phyloP scores from a whole-genome alignment of 495 filamentous ascomycete species.

The Oidiodendron maius region DNA sequence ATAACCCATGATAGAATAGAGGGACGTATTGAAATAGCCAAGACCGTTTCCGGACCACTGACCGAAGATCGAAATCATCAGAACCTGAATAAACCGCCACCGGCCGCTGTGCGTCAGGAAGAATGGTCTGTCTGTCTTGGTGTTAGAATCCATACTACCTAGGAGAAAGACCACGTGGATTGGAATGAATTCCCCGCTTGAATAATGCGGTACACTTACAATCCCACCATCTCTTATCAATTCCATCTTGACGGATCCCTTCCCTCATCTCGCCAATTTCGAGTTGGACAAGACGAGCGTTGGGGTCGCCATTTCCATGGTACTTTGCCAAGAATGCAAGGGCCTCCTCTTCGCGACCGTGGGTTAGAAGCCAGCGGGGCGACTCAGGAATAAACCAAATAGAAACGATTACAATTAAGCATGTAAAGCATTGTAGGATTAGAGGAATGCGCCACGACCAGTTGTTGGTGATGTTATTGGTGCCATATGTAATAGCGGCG shows the following conservation, averaged over 20 bases:
- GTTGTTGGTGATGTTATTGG: conserved; percentile 34
- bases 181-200: too few relatives aligned
- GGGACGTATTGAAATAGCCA: too few relatives aligned
- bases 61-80: too few relatives aligned
- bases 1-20: too few relatives aligned
- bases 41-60: too few relatives aligned
- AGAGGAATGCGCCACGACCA: conserved; percentile 40
- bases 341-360: conserved; percentile 40
- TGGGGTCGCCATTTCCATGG: conserved; percentile 51
- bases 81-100: too few relatives aligned
- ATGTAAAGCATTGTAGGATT: conserved; percentile 38
- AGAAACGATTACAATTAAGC: conserved; percentile 20
- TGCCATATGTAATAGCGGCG: conserved; percentile 36
- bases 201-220: too few relatives aligned
- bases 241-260: conserved; percentile 45
- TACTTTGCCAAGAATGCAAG: conserved; percentile 49
- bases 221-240: conserved; percentile 48
- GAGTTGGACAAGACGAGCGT: conserved; percentile 48
- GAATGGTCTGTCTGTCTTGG: too few relatives aligned
- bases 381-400: conserved; percentile 43
- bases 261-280: conserved; percentile 56
- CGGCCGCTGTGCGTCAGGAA: too few relatives aligned
- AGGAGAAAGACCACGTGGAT: too few relatives aligned
- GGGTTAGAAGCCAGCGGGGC: conserved; percentile 50
- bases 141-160: too few relatives aligned